Base-by-base conservation (phyloP, 2,329 filamentous ascomycete species). In the Lomentospora prolificans region DNA sequence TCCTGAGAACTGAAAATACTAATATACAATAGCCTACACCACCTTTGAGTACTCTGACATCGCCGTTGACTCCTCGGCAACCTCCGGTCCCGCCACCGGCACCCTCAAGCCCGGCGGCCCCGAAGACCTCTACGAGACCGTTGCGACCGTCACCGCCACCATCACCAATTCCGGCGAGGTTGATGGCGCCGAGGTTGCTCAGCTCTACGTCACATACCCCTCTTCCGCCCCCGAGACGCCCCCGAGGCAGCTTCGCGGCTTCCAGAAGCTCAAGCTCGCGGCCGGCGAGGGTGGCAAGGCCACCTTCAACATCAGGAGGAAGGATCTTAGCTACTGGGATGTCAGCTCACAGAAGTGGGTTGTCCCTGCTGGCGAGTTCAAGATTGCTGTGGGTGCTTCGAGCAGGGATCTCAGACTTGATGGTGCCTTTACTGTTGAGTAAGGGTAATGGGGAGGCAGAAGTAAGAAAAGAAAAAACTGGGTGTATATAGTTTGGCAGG, bases 241-340 rank as follows among this genome's bases (percentile, higher is more conserved):
- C 0, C 63, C 75, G 17, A 85, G 86, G 63, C 83, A 87, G 65
- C 72, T 86, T 50, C 84, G 84, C 67, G 82, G 80, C 1, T 86
- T 86, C 60, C 66, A 72, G 51, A 90, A 90, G 70, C 77, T 86
- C 0, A 74, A 75, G 57, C 66, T 90, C 1, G 72, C 76, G 55
- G 73, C 81, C 0, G 85, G 84, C 0, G 76, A 85, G 69, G 75
- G 70, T 48, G 77, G 80, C 69, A 71, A 61, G 5, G 80, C 83
- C 2, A 71, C 75, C n/a, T 72, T 90, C 6, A 69, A 72, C 3
- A 69, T 84, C 51, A 65, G 79, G 58, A 79, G 79, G 63, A 88
- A 86, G 69, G 82, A 81, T 0, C 78, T 81, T 0, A 80, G 81
- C 55, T 90, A 84, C 70, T 90, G 83, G 57, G 91, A 92, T 72